A percentile compares a stretch with the other conserved stretches of the same genome.
These are phyloP conservation scores for Scheffersomyces illinoinensis DNA, from an alignment of 1,139 yeast genomes.

Conservation along the genomic window DNA sequence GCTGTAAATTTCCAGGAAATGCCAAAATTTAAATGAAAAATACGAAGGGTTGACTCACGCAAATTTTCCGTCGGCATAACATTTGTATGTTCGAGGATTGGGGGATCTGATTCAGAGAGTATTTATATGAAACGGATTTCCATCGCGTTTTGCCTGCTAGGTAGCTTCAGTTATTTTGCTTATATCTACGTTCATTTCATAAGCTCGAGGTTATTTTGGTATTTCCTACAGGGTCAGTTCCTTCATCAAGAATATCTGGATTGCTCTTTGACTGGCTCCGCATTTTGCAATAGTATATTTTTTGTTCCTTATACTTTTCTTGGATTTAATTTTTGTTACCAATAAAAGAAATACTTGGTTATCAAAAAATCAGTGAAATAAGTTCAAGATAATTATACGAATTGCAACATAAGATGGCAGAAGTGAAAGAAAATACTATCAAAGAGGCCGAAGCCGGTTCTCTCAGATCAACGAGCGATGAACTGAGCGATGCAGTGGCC, in stretches of 20 bases:
- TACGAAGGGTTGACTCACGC: neutral
- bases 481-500: slow-evolving; percentile 5
- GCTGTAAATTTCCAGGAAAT: neutral
- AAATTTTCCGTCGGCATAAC: neutral
- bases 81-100: neutral
- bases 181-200: neutral
- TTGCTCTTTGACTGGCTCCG: neutral
- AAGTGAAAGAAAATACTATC: neutral
- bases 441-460: slow-evolving; percentile 11
- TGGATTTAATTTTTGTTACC: neutral
- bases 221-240: neutral
- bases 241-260: neutral
- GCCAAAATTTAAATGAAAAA: neutral
- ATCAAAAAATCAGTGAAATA: neutral
- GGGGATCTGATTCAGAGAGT: neutral
- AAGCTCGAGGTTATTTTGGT: neutral
- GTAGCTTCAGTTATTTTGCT: neutral
- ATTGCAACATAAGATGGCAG: slow-evolving; percentile 6
- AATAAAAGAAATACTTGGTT: neutral
- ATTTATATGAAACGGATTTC: neutral
- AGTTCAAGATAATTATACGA: neutral
- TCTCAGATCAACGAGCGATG: neutral
- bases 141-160: neutral
- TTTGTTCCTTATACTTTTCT: neutral
- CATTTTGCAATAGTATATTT: neutral